Base-by-base conservation (phyloP, 768 basidiomycete species). In the Royoungia palumana region DNA sequence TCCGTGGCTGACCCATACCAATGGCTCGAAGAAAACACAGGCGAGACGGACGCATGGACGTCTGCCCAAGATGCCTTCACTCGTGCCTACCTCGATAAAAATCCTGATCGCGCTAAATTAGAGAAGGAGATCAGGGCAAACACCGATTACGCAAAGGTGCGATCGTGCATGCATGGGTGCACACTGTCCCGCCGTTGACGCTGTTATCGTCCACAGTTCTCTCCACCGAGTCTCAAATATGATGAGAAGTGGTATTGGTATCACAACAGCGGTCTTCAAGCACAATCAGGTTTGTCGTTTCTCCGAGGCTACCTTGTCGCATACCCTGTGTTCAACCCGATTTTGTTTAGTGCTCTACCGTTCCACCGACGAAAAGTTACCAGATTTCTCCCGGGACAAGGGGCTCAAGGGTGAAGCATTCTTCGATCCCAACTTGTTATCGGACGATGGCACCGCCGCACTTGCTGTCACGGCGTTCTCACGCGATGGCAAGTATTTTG, bases 201-300 rank as follows among this genome's bases (percentile, higher is more conserved):
- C 34, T 34, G 43, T 0, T 6, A 46, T 38, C 46, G 42, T 43
- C 17, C 17, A 34, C 62, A 87, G 85, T 87, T 87, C 63, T 79
- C 78, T 19, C 70, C 81, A 0, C 89, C 89, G 0, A 55, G 61
- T 8, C 63, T 86, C 44, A 78, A 80, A 51, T 72, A 81, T 13
- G 87, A 90, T 57, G 77, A 75, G 14, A 77, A 76, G 41, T 92
- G 87, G 83, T 93, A 92, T 58, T 89, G 88, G 86, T 79, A 76
- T 59, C 78, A 84, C 60, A 90, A 92, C 67, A 82, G 78, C 44
- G 89, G 89, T 25, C 75, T 91, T 22, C 82, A 89, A 53, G 74
- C 84, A 2, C 88, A 89, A 60, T 72, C 78, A 44, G 70, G 69
- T 70, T 21, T 34, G 64, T 57, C 39, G 20, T 27, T 46, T 43